Evolutionary conservation across 371 early-diverging fungal genomes (phyloP).

Genomic region (Capillidium heterosporum): DNA sequence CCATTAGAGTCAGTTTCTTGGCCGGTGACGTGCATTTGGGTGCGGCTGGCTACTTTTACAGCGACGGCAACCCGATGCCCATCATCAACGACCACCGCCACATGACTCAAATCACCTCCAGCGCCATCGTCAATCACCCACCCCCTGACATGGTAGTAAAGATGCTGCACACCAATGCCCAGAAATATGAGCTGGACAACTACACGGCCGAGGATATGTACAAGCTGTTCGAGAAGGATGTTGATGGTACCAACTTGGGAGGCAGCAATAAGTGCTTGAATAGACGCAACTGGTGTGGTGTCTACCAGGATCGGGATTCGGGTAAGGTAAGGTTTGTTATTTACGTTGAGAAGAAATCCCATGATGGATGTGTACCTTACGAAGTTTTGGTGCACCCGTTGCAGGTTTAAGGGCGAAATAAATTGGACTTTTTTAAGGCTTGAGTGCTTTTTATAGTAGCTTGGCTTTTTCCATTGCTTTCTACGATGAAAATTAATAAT

Average conservation of each 20-base stretch:
- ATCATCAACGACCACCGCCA: slow-evolving; percentile 39
- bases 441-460: too few species aligned
- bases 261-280: background rate
- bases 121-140: slow-evolving; percentile 48
- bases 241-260: slow-evolving; percentile 16
- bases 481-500: too few species aligned
- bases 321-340: background rate
- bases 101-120: slow-evolving; percentile 59
- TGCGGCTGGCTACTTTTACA: slow-evolving; percentile 37
- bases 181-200: slow-evolving; percentile 15
- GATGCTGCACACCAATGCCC: slow-evolving; percentile 16
- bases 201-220: slow-evolving; percentile 28
- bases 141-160: slow-evolving; percentile 18
- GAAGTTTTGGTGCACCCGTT: background rate
- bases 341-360: background rate
- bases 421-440: too few species aligned
- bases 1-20: slow-evolving; percentile 60
- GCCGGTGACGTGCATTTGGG: slow-evolving; percentile 78
- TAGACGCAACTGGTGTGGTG: background rate
- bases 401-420: background rate
- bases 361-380: slow-evolving; percentile 1
- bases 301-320: background rate
- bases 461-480: too few species aligned
- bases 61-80: slow-evolving; percentile 20
- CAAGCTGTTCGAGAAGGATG: slow-evolving; percentile 21